A percentile compares a stretch with the other conserved stretches of the same genome.
phyloP scores from a whole-genome alignment of 169 alveolate species.

The Plasmodium yoelii region DNA sequence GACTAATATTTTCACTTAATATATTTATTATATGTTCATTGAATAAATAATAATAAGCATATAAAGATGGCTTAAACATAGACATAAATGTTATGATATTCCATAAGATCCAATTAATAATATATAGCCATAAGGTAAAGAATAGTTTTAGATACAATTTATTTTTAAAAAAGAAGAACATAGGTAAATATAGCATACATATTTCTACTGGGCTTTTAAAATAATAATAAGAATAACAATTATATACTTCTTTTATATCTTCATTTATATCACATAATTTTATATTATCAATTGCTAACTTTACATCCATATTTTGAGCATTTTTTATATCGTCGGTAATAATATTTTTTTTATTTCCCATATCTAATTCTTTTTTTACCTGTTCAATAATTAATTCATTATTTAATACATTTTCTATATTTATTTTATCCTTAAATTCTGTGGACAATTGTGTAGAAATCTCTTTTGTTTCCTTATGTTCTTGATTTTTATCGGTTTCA shows the following conservation, averaged over 20 bases:
- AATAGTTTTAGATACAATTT: constrained; percentile 29
- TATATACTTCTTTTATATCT: constrained; percentile 1
- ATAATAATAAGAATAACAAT: constrained; percentile 34
- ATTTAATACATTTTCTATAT: background rate
- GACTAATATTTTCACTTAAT: constrained; percentile 39
- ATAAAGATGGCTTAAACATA: constrained; percentile 33
- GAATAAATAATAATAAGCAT: constrained; percentile 35
- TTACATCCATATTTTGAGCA: background rate
- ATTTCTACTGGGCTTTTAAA: constrained; percentile 40
- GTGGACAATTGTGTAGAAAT: background rate
- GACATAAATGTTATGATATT: constrained; percentile 22
- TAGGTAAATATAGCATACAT: constrained; percentile 38
- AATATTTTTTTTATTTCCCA: background rate
- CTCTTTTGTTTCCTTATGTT: background rate
- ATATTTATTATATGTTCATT: constrained; percentile 50
- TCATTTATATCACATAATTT: constrained; percentile 13
- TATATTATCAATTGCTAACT: constrained; percentile 6
- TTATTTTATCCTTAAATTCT: background rate
- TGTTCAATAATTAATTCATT: constrained; percentile 1
- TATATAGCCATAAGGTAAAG: constrained; percentile 30
- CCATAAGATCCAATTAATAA: constrained; percentile 48
- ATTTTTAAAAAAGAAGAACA: constrained; percentile 54
- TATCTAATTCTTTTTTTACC: background rate
- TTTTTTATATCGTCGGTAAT: background rate
- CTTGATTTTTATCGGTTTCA: background rate